Percentiles rank a stretch among this genome's conserved stretches.
Evolutionary conservation across 805 yeast genomes (phyloP).

Genomic region (Saccharomyces kudriavzevii): DNA sequence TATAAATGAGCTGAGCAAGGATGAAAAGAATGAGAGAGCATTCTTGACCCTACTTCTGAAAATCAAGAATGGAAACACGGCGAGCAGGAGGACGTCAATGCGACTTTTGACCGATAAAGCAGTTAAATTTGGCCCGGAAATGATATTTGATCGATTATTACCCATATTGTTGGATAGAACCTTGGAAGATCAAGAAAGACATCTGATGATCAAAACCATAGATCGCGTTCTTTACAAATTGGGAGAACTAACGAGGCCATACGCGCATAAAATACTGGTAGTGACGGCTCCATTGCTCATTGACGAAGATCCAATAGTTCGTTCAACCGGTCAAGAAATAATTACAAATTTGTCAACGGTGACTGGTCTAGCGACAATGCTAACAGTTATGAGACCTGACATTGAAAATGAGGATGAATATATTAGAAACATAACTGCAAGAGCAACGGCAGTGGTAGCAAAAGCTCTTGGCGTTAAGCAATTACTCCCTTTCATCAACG

Average conservation of each 20-base stretch:
- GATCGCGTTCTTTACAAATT: constrained; percentile 61
- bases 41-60: constrained; percentile 57
- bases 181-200: constrained; percentile 76
- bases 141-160: constrained; percentile 60
- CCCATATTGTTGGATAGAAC: constrained; percentile 68
- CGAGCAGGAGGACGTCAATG: constrained; percentile 59
- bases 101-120: constrained; percentile 60
- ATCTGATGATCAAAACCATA: constrained; percentile 66
- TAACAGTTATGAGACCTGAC: constrained; percentile 73
- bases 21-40: constrained; percentile 50
- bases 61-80: constrained; percentile 72
- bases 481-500: constrained; percentile 70
- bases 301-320: constrained; percentile 68
- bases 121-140: constrained; percentile 55
- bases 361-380: constrained; percentile 73
- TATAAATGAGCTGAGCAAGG: constrained; percentile 34
- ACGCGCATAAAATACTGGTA: constrained; percentile 58
- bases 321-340: constrained; percentile 73
- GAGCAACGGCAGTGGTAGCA: constrained; percentile 79
- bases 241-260: constrained; percentile 61
- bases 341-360: constrained; percentile 68
- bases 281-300: constrained; percentile 73
- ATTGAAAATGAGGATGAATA: constrained; percentile 77
- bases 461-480: constrained; percentile 65
- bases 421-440: constrained; percentile 64